Conservation (phyloP, 140 eudicot species). For the Anethum foeniculum region DNA sequence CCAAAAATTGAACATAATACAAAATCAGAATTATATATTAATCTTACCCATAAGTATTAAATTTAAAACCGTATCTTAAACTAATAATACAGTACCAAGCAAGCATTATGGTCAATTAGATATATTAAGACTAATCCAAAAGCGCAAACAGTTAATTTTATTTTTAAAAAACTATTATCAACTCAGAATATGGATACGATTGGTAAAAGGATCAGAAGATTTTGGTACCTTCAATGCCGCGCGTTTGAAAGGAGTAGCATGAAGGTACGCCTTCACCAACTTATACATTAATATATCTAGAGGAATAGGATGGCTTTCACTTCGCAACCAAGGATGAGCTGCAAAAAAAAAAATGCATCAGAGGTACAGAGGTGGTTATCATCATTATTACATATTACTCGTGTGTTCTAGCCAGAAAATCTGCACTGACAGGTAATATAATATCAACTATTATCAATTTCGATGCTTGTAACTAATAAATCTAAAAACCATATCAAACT, state of each 20-base stretch:
- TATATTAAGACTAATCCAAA: not conserved
- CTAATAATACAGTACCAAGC: not conserved
- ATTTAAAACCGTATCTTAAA: not conserved
- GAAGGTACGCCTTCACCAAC: slow-evolving; percentile 80
- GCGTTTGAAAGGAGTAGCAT: slow-evolving; percentile 89
- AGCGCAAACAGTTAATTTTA: not conserved
- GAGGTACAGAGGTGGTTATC: not conserved
- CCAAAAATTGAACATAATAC: not conserved
- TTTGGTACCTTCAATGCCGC: slow-evolving; percentile 74
- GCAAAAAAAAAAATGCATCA: slow-evolving; percentile 18
- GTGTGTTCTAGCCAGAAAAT: slow-evolving; percentile 40
- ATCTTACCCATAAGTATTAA: too few species aligned
- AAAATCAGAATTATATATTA: too few species aligned
- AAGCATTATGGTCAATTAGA: not conserved
- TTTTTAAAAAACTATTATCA: not conserved
- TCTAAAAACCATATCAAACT: not conserved
- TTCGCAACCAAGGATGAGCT: slow-evolving; percentile 97
- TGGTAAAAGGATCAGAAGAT: not conserved
- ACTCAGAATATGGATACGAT: not conserved
- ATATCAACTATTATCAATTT: not conserved
- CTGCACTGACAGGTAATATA: not conserved
- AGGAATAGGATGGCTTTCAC: slow-evolving; percentile 73
- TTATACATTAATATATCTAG: slow-evolving; percentile 78
- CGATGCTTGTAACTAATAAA: not conserved
- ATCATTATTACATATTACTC: not conserved